These are phyloP conservation scores for Oenanthe sinensis DNA, from an alignment of 129 eudicot genomes.

Conservation along the genomic window DNA sequence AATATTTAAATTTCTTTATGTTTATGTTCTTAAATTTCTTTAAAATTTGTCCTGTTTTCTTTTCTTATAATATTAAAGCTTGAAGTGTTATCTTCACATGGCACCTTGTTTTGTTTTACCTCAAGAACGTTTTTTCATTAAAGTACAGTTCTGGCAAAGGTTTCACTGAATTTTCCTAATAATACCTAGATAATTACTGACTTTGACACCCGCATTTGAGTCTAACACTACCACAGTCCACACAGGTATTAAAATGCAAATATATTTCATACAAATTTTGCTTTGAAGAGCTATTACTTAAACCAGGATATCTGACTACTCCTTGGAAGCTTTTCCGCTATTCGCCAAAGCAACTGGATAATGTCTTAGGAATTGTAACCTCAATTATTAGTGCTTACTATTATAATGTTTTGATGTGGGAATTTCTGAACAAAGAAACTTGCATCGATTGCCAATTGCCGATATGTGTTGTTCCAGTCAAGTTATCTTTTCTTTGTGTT, in stretches of 20 bases:
- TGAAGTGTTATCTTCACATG: neutral
- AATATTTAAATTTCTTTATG: neutral
- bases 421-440: neutral
- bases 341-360: neutral
- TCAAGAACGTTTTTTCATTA: neutral
- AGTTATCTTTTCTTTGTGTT: neutral
- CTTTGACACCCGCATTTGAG: neutral
- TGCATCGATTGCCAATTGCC: neutral
- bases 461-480: neutral
- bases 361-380: too few relatives aligned
- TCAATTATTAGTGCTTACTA: too few relatives aligned
- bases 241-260: neutral
- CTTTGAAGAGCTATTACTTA: neutral
- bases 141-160: neutral
- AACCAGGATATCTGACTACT: neutral
- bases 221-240: neutral
- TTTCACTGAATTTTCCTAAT: neutral
- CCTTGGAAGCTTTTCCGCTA: neutral
- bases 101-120: neutral
- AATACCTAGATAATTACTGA: neutral
- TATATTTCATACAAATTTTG: neutral
- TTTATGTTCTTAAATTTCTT: too few relatives aligned
- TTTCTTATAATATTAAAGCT: neutral
- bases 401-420: neutral
- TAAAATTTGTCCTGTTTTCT: too few relatives aligned